phyloP scores from a whole-genome alignment of 176 grass and related monocot species.

The Raddia guianensis region DNA sequence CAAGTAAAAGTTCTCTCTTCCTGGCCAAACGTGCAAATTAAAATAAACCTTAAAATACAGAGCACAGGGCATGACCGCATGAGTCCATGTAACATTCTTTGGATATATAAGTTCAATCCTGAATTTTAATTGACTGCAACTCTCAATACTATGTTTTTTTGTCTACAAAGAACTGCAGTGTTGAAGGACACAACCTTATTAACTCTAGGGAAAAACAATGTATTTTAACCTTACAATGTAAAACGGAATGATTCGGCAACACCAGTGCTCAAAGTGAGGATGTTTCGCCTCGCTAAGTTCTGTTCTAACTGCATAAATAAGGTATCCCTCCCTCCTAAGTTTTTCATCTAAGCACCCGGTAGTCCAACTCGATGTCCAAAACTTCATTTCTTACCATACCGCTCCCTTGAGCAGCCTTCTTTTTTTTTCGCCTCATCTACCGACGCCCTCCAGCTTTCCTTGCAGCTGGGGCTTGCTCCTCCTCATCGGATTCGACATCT shows the following conservation, averaged over 20 bases:
- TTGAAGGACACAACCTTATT: slow-evolving; percentile 48
- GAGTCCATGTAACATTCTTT: background rate
- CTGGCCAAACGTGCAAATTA: background rate
- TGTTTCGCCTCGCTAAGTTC: slow-evolving; percentile 39
- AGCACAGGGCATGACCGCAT: too few relatives aligned
- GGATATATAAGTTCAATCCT: slow-evolving; percentile 10
- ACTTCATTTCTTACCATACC: slow-evolving; percentile 45
- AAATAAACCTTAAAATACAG: background rate
- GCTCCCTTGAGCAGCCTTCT: background rate
- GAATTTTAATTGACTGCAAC: slow-evolving; percentile 42
- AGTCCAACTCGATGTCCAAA: slow-evolving; percentile 43
- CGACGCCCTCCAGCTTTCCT: slow-evolving; percentile 62
- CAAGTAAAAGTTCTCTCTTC: background rate
- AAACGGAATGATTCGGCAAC: slow-evolving; percentile 36
- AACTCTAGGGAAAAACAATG: slow-evolving; percentile 54
- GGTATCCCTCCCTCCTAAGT: slow-evolving; percentile 40
- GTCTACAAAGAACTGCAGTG: slow-evolving; percentile 50
- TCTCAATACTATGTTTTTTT: slow-evolving; percentile 40
- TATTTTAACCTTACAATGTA: slow-evolving; percentile 48
- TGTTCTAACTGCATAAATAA: slow-evolving; percentile 55
- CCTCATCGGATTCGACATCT: slow-evolving; percentile 72
- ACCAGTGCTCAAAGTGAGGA: slow-evolving; percentile 41
- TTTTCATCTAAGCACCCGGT: slow-evolving; percentile 47
- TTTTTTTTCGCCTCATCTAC: slow-evolving; percentile 11
- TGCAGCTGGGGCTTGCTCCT: slow-evolving; percentile 59